Percentiles rank a stretch among this genome's conserved stretches.
Conservation (phyloP, 257 asterid genomes). For the Paulownia fortunei region DNA sequence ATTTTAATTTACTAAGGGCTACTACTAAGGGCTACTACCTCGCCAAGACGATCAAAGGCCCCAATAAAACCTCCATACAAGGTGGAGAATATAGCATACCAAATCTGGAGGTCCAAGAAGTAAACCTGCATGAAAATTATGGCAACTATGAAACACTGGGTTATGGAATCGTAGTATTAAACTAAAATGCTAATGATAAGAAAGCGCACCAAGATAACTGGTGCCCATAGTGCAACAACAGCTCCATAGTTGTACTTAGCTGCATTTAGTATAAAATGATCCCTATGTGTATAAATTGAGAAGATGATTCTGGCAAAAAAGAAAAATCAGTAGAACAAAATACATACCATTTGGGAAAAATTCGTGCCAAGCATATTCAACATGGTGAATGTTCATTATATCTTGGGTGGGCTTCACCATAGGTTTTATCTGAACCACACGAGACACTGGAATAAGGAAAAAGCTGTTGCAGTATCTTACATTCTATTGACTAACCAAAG, state of each 20-base stretch:
- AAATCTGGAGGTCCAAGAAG: conserved; percentile 95
- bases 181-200: conserved; percentile 32
- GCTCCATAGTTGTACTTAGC: conserved; percentile 77
- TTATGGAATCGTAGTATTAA: conserved; percentile 9
- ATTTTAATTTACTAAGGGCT: neutral
- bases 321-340: conserved; percentile 2
- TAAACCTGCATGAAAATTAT: conserved; percentile 69
- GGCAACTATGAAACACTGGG: conserved; percentile 23
- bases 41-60: conserved; percentile 96
- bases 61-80: conserved; percentile 90
- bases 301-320: conserved; percentile 27
- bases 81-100: conserved; percentile 93
- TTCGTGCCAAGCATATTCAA: conserved; percentile 94
- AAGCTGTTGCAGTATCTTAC: conserved; percentile 1
- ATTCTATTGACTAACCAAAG: conserved; percentile 25
- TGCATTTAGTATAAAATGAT: conserved; percentile 51
- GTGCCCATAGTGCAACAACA: conserved; percentile 79
- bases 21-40: conserved; percentile 73
- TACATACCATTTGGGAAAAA: conserved; percentile 82
- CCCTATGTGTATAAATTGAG: conserved; percentile 28
- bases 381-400: conserved; percentile 68
- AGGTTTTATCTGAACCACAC: conserved; percentile 79
- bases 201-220: conserved; percentile 74
- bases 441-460: conserved; percentile 32
- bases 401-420: conserved; percentile 83